phyloP scores from a whole-genome alignment of 768 basidiomycete species.

The Candolleomyces eurysporus region DNA sequence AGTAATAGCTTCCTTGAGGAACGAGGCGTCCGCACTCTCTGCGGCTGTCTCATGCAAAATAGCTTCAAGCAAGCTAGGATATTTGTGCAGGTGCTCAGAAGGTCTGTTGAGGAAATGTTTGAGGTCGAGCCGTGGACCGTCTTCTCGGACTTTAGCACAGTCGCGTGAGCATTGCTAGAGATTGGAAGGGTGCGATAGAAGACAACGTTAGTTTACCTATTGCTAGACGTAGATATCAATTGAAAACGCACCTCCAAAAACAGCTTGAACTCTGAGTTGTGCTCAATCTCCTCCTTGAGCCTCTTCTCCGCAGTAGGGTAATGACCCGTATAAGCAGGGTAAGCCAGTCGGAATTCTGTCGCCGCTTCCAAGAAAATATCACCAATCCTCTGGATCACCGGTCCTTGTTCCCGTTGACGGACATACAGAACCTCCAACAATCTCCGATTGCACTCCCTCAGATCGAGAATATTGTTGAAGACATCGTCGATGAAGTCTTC shows the following conservation, averaged over 20 bases:
- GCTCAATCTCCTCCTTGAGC: constrained; percentile 82
- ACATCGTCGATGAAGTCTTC: constrained; percentile 85
- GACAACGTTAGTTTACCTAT: background rate
- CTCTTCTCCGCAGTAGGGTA: constrained; percentile 83
- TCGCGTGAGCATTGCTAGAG: constrained; percentile 42
- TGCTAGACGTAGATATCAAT: background rate
- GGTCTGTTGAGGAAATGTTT: constrained; percentile 80
- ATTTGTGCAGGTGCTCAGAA: constrained; percentile 79
- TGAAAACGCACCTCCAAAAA: constrained; percentile 75
- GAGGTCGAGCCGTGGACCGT: constrained; percentile 55
- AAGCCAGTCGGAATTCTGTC: constrained; percentile 81
- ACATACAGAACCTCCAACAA: constrained; percentile 85
- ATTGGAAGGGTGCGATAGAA: background rate
- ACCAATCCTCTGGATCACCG: constrained; percentile 81
- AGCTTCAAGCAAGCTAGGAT: constrained; percentile 82
- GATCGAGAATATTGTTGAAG: constrained; percentile 83
- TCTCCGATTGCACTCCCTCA: constrained; percentile 76
- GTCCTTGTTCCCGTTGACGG: constrained; percentile 81
- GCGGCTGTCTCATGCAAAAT: constrained; percentile 79
- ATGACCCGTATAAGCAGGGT: constrained; percentile 84
- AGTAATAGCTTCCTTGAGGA: constrained; percentile 77
- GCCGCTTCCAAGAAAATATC: constrained; percentile 88
- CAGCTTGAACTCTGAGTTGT: constrained; percentile 76
- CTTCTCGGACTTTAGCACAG: constrained; percentile 29
- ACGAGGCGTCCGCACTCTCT: constrained; percentile 82